These are phyloP conservation scores for Aspergillus incahuasiensis DNA, from an alignment of 495 filamentous ascomycete species.

Conservation along the genomic window DNA sequence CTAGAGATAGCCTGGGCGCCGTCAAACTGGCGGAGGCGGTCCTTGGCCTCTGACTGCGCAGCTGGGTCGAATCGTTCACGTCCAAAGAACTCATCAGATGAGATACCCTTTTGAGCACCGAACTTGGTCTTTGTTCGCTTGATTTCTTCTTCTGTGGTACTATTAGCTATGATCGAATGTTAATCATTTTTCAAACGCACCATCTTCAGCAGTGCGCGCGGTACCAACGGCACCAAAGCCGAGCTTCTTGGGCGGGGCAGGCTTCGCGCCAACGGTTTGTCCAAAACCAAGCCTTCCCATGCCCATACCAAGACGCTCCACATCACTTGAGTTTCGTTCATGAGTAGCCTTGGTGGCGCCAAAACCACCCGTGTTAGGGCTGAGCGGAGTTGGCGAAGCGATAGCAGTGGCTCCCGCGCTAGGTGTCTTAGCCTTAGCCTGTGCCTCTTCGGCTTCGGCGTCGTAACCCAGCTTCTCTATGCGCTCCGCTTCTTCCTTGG, in stretches of 20 bases:
- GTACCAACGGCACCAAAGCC: slow-evolving; percentile 86
- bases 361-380: slow-evolving; percentile 56
- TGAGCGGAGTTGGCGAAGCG: slow-evolving; percentile 69
- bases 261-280: slow-evolving; percentile 67
- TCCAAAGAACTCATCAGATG: slow-evolving; percentile 96
- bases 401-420: slow-evolving; percentile 54
- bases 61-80: slow-evolving; percentile 78
- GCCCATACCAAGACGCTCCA: slow-evolving; percentile 90
- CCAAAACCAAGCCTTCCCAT: slow-evolving; percentile 85
- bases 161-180: slow-evolving; percentile 1
- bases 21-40: slow-evolving; percentile 84
- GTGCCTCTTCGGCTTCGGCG: slow-evolving; percentile 75
- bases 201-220: slow-evolving; percentile 58
- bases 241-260: slow-evolving; percentile 64
- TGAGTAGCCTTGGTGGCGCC: slow-evolving; percentile 48
- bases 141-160: slow-evolving; percentile 35
- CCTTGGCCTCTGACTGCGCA: slow-evolving; percentile 79
- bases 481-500: slow-evolving; percentile 94
- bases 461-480: slow-evolving; percentile 99
- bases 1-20: slow-evolving; percentile 88
- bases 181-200: slow-evolving; percentile 43
- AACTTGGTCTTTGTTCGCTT: slow-evolving; percentile 49
- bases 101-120: slow-evolving; percentile 90
- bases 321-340: slow-evolving; percentile 64
- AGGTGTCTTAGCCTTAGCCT: slow-evolving; percentile 50